Evolutionary conservation across 495 filamentous ascomycete species (phyloP).

Genomic region (Lichina pygmaea): DNA sequence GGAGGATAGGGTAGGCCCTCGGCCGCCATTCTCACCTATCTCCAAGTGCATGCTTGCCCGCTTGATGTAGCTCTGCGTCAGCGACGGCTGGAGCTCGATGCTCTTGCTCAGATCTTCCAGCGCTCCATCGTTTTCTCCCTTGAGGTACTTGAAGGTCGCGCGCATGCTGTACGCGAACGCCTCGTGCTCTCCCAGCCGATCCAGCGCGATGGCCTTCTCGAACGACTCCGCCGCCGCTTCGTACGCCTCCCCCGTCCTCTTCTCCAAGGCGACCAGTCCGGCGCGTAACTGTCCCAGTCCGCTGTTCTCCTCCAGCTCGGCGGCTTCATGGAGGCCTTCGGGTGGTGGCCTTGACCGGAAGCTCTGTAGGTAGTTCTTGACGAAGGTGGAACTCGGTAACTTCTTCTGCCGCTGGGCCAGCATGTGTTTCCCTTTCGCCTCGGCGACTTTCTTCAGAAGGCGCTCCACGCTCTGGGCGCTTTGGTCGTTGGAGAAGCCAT

Average conservation of each 20-base stretch:
- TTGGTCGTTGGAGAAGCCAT: slow-evolving; percentile 70
- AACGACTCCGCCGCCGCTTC: slow-evolving; percentile 65
- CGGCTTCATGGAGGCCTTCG: slow-evolving; percentile 53
- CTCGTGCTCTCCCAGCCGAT: slow-evolving; percentile 52
- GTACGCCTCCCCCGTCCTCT: slow-evolving; percentile 72
- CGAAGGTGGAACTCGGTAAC: slow-evolving; percentile 81
- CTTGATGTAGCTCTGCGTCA: slow-evolving; percentile 97
- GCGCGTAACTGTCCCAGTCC: slow-evolving; percentile 66
- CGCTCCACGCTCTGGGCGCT: slow-evolving; percentile 79
- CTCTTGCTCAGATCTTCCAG: slow-evolving; percentile 70
- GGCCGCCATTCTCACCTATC: slow-evolving; percentile 32
- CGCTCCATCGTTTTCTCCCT: slow-evolving; percentile 62
- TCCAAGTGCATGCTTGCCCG: slow-evolving; percentile 94
- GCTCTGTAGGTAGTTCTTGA: slow-evolving; percentile 95
- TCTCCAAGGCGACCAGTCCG: slow-evolving; percentile 52
- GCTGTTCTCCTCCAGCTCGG: slow-evolving; percentile 45
- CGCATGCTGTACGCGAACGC: slow-evolving; percentile 87
- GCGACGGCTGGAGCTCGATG: slow-evolving; percentile 57
- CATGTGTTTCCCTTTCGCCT: slow-evolving; percentile 71
- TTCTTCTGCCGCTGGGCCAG: slow-evolving; percentile 51
- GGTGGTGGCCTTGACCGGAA: slow-evolving; percentile 65
- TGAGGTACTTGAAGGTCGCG: slow-evolving; percentile 81
- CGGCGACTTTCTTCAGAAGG: slow-evolving; percentile 87
- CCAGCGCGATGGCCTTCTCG: slow-evolving; percentile 60
- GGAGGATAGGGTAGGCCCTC: too few relatives aligned